A percentile compares a stretch with the other conserved stretches of the same genome.
Conservation (phyloP, 2,329 filamentous ascomycete species). For the Exophiala lecanii-corni region DNA sequence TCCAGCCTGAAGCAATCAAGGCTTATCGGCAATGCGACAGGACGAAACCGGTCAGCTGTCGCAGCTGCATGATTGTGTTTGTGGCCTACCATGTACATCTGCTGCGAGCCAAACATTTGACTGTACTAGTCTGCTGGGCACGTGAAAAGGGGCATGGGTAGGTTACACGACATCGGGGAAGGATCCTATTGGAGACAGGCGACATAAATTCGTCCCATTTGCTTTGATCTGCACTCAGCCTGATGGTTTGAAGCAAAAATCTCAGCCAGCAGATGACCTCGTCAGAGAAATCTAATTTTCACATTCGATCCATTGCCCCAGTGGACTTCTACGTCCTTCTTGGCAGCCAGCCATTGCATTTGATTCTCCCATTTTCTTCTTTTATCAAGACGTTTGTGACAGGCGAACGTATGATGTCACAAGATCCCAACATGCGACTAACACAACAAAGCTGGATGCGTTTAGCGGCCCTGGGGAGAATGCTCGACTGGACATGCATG, state of each 20-base stretch:
- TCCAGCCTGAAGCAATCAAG: not conserved
- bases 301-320: not conserved
- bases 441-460: no score
- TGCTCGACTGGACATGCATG: no score
- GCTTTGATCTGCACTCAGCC: not conserved
- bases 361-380: not conserved
- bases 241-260: not conserved
- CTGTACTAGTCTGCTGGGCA: not conserved
- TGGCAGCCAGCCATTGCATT: not conserved
- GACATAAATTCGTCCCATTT: not conserved
- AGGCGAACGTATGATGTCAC: not conserved
- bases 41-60: not conserved
- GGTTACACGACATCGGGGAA: not conserved
- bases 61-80: not conserved
- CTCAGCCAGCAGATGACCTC: not conserved
- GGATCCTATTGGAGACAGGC: not conserved
- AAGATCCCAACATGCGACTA: not conserved
- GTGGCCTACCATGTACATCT: not conserved
- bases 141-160: not conserved
- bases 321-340: not conserved
- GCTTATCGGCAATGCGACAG: not conserved
- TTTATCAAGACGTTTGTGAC: not conserved
- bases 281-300: constrained; percentile 1
- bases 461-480: no score
- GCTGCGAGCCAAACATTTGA: not conserved